phyloP scores from a whole-genome alignment of 164 flowering plant genomes.

The Umbellularia californica region DNA sequence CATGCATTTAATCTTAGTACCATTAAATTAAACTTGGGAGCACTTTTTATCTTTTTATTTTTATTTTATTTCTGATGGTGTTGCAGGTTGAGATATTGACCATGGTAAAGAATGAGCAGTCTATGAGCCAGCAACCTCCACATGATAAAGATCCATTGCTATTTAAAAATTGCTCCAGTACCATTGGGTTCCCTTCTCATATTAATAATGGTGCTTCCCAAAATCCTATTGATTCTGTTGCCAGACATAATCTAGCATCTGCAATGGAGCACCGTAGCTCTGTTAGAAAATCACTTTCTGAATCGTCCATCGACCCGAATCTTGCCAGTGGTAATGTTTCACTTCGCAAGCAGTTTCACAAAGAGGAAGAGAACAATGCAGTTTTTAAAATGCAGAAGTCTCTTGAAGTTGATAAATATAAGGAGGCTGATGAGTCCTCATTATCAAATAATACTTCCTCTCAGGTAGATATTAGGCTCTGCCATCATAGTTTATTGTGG shows the following conservation, averaged over 20 bases:
- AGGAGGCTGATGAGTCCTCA: conserved; percentile 16
- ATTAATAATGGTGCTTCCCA: conserved; percentile 24
- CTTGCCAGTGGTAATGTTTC: conserved; percentile 56
- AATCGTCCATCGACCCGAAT: conserved; percentile 44
- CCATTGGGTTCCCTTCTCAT: conserved; percentile 25
- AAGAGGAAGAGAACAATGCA: conserved; percentile 44
- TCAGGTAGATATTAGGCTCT: conserved; percentile 35
- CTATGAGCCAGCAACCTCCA: conserved; percentile 37
- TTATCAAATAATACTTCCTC: conserved; percentile 14
- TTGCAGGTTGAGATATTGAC: conserved; percentile 74
- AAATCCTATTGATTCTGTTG: conserved; percentile 42
- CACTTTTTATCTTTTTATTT: background rate
- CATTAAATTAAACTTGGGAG: background rate
- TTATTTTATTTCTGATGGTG: background rate
- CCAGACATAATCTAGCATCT: conserved; percentile 65
- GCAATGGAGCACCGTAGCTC: conserved; percentile 82
- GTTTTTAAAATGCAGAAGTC: conserved; percentile 30
- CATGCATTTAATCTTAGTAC: background rate
- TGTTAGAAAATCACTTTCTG: conserved; percentile 83
- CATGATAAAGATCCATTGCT: conserved; percentile 39
- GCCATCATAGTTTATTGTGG: background rate
- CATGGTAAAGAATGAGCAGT: conserved; percentile 58
- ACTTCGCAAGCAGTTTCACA: conserved; percentile 56
- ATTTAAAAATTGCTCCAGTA: conserved; percentile 41
- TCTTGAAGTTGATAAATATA: conserved; percentile 42